Base-by-base conservation (phyloP, 176 grass and related monocot genomes). In the Paspalum notatum region DNA sequence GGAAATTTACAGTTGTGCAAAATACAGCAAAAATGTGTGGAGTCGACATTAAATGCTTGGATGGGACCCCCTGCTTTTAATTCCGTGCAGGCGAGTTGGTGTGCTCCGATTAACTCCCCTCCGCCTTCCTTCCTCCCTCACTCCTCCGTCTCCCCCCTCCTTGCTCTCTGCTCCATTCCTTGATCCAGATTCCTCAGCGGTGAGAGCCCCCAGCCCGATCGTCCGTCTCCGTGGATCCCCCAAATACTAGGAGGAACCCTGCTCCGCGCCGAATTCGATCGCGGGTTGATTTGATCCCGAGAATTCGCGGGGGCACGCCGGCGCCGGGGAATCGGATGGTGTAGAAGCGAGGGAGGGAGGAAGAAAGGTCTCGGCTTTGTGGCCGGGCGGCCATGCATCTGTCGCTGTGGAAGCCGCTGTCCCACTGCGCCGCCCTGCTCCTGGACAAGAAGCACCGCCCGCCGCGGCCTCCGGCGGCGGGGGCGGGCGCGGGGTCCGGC, bases 381-480 rank as follows among this genome's bases (percentile, higher is more conserved):
- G 51, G 67, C 43, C 14, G 18, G 69, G 46, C 14, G 40, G 74
- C 51, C 55, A 99, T 99, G 96, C 96, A 93, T 99, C 79, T 99
- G 39, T 95, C 96, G 79, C 62, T 99, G 20, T 99, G 96, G 96
- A 99, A 99, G 83, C 96, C 90, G 83, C 80, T 99, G 51, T 95
- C 96, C 51, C 90, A 95, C 83, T 99, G 96, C 85, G 96, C 96
- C 38, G 77, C 96, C 69, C 75, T 95, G 27, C 75, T 99, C 58
- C 75, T 94, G 51, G 95, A 98, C 76, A 98, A 89, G 87, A 93
- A 93, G 71, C 76, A 85, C 80, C 64, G 83, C 53, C 79, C 81
- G 68, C 82, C 62, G 72, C 89, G 77, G 72, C 67, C 85, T 62
- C 81, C 85, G 83, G 3, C 77, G 76, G 46, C 83, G 53, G 70